Base-by-base conservation (phyloP, 306 rosid species). In the Castanopsis chinensis region DNA sequence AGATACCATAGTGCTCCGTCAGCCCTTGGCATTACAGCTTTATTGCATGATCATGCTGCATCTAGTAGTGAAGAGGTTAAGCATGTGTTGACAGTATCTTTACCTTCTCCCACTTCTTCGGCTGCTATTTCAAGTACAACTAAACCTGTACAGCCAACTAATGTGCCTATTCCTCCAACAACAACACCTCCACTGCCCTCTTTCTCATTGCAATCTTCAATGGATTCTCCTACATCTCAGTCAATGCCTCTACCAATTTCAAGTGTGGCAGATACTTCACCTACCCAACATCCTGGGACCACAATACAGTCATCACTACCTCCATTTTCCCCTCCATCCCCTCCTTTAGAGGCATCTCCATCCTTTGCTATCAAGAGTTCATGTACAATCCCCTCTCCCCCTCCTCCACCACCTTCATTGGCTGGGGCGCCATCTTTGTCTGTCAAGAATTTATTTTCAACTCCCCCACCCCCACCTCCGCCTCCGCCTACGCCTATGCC, bases 1-100 rank as follows among this genome's bases (percentile, higher is more conserved):
- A 88, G 96, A 88, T 91, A 83, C 86, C 90, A 75, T 18, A 87
- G 91, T 78, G 85, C 91, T 33, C 90, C 97, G 68, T 87, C 94
- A 43, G 82, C 93, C 80, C 92, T 93, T 65, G 98, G 98, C 85
- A 93, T 93, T 82, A 93, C 97, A 76, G 87, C 93, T 69, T 89
- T 91, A 73, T 83, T 96, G 87, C 97, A 89, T 33, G 99, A 96
- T 86, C 92, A 87, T 60, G 85, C 90, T 55, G 65, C 79, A 21
- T 76, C 55, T 82, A 71, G 19, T 58, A 83, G 83, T 82, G 91
- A 80, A 77, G 86, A 89, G 69, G 72, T 53, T 69, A 56, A 59
- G 63, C 78, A 79, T 64, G 88, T 80, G 71, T 87, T 67, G 83
- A 81, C 83, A 23, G 6, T 72, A 79, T 76, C 89, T 28, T 53